Base-by-base conservation (phyloP, 208 protist species). In the Leptomonas pyrrhocoris region DNA sequence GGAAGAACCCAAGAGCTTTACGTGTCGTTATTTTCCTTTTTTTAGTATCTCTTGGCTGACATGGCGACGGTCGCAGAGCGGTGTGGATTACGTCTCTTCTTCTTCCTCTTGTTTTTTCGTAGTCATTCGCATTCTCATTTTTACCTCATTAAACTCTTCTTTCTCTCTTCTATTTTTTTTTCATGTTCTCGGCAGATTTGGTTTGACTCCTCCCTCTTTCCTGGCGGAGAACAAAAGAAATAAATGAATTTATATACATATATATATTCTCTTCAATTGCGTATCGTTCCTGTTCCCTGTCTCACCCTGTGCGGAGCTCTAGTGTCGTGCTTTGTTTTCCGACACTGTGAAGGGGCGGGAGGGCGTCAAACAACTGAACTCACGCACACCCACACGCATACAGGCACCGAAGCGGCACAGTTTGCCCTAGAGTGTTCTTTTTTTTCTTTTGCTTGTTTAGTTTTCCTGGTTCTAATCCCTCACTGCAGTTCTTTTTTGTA, bases 51-150 rank as follows among this genome's bases (percentile, higher is more conserved):
- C 34, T 38, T 38, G 34, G 34, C 9, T 9, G 34, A 38, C 34
- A 12, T 38, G 34, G 9, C 3, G 34, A 38, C 7, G 34, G 34
- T 9, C 9, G 34, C 9, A 38, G 9, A 9, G 34, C 34, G 34
- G 7, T 38, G 34, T 38, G 9, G 34, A 38, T 12, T n/a, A n/a
- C n/a, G n/a, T n/a, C n/a, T n/a, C 55, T 25, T 59, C 48, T 60
- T 45, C 23, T 40, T 55, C 15, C 16, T 45, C 50, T 67, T 34
- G n/a, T n/a, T 40, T 58, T 30, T 25, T 13, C 30, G 30, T 61
- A 21, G 53, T 34, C 49, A 8, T 62, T 28, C 19, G 5, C 36
- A 45, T 62, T 68, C 42, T 46, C 34, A 42, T 54, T 57, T 55
- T 55, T 25, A 16, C 30, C 56, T 15, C 46, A 0, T 43, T 59